Percentiles rank a stretch among this genome's conserved stretches.
Conservation (phyloP, 139 green algal genomes). For the Spirogloea muscicola region DNA sequence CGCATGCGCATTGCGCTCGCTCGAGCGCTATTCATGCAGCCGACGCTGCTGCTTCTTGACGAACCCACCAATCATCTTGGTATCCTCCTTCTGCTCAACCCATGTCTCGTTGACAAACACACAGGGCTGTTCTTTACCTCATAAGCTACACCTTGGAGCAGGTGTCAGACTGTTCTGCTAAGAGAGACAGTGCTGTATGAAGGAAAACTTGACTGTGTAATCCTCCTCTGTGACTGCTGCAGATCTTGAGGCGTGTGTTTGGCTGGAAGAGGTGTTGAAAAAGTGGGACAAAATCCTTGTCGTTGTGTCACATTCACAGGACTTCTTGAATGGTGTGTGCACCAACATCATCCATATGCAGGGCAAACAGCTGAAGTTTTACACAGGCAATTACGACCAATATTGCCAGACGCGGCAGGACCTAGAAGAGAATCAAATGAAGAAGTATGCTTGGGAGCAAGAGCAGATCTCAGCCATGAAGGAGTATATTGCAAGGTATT, state of each 20-base stretch:
- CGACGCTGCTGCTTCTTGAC: conserved; percentile 68
- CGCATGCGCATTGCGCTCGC: conserved; percentile 93
- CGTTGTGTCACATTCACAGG: conserved; percentile 85
- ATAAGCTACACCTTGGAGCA: not conserved
- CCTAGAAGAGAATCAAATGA: conserved; percentile 91
- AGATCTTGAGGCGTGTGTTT: conserved; percentile 90
- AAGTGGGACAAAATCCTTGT: conserved; percentile 89
- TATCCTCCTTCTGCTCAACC: conserved; percentile 52
- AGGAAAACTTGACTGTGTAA: not conserved
- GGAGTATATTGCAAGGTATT: conserved; percentile 57
- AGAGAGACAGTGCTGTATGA: not conserved
- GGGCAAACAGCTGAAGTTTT: conserved; percentile 82
- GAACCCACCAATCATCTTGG: conserved; percentile 72
- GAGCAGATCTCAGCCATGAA: conserved; percentile 72
- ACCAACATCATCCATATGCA: conserved; percentile 85
- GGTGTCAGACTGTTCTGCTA: not conserved
- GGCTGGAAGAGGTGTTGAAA: conserved; percentile 90
- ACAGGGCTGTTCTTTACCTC: not conserved
- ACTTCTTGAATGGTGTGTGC: conserved; percentile 96
- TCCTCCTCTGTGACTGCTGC: conserved; percentile 38
- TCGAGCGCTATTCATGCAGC: conserved; percentile 83
- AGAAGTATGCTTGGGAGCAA: conserved; percentile 87
- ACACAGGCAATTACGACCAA: conserved; percentile 77
- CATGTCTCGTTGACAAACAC: no score
- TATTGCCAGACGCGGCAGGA: conserved; percentile 80